These are phyloP conservation scores for Puya raimondii DNA, from an alignment of 176 grass and related monocot species.

Conservation along the genomic window DNA sequence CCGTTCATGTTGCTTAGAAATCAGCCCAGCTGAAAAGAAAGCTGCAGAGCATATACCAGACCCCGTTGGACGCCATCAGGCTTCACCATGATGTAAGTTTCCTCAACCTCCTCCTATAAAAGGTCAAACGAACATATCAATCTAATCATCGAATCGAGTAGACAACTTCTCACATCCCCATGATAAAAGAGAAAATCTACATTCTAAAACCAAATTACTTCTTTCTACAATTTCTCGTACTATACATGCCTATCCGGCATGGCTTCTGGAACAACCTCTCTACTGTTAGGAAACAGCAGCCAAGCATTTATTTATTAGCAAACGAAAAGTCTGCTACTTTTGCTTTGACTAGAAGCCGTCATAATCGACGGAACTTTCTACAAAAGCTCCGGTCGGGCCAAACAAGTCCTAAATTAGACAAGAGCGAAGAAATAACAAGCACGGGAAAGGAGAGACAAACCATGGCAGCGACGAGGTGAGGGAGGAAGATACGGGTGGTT, in stretches of 20 bases:
- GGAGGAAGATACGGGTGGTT: constrained; percentile 15
- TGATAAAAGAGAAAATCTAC: not conserved
- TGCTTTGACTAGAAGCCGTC: too few relatives aligned
- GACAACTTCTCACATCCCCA: not conserved
- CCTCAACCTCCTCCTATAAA: constrained; percentile 46
- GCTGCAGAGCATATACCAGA: constrained; percentile 33
- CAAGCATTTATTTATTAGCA: too few relatives aligned
- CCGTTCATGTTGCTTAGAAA: not conserved
- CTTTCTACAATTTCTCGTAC: too few relatives aligned
- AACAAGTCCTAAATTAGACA: not conserved
- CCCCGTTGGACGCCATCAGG: constrained; percentile 91
- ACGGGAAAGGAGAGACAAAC: constrained; percentile 13
- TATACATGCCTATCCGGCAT: too few relatives aligned
- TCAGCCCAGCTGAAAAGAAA: not conserved
- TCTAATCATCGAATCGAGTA: not conserved
- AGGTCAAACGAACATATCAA: constrained; percentile 4
- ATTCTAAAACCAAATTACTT: too few relatives aligned
- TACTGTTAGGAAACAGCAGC: too few relatives aligned
- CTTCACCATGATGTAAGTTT: constrained; percentile 94
- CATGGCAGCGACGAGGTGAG: constrained; percentile 34
- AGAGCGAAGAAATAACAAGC: not conserved
- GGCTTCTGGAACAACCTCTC: too few relatives aligned
- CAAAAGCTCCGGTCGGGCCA: not conserved
- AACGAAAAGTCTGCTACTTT: too few relatives aligned
- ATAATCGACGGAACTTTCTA: too few relatives aligned